Evolutionary conservation across 768 basidiomycete species (phyloP).

Genomic region (Rhizopogon vulgaris): DNA sequence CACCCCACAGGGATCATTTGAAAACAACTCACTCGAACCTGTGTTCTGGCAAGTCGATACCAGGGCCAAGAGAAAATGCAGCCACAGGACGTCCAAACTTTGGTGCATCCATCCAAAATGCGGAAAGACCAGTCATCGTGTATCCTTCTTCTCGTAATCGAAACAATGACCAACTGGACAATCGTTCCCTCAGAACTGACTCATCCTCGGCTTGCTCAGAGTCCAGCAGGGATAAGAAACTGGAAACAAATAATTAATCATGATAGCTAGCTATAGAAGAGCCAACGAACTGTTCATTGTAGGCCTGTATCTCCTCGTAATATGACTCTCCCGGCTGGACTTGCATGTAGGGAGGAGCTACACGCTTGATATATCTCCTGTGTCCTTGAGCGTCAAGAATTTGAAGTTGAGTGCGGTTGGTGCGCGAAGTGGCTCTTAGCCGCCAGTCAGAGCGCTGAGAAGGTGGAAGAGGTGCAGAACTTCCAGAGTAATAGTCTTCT

Average conservation of each 20-base stretch:
- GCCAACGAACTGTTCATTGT: constrained; percentile 45
- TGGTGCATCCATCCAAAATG: constrained; percentile 62
- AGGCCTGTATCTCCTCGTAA: constrained; percentile 45
- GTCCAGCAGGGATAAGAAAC: constrained; percentile 42
- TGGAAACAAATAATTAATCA: constrained; percentile 13
- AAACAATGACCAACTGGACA: constrained; percentile 60
- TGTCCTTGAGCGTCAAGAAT: constrained; percentile 7
- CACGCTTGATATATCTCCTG: constrained; percentile 30
- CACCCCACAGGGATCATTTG: neutral
- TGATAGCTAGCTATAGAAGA: neutral
- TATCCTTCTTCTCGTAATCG: constrained; percentile 68
- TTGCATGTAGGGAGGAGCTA: constrained; percentile 28
- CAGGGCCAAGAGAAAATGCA: constrained; percentile 58
- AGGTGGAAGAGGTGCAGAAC: constrained; percentile 18
- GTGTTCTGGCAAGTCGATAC: constrained; percentile 55
- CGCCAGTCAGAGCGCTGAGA: constrained; percentile 56
- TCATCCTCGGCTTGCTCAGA: constrained; percentile 65
- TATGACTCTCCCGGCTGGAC: constrained; percentile 35
- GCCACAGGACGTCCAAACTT: constrained; percentile 64
- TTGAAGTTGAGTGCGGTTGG: constrained; percentile 11
- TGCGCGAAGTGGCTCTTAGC: constrained; percentile 44
- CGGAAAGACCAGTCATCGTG: constrained; percentile 56
- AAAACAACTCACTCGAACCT: constrained; percentile 56
- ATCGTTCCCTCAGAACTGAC: constrained; percentile 51
- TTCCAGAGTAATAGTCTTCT: constrained; percentile 24